Evolutionary conservation across 2,329 filamentous ascomycete species (phyloP).

Genomic region (Xylaria digitata): DNA sequence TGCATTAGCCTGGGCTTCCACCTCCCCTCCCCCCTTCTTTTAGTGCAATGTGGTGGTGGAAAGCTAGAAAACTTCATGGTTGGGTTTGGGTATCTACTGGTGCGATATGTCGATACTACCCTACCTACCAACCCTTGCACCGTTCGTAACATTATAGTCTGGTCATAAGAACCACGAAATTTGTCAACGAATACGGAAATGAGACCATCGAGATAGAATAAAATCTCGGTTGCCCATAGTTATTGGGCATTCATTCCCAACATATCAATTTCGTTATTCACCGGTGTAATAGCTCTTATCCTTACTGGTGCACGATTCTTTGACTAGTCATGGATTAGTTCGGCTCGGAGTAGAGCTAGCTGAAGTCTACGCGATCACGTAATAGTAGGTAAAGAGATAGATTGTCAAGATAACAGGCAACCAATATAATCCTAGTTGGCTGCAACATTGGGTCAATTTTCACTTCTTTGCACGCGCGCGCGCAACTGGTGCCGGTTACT

Average conservation of each 20-base stretch:
- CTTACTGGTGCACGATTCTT: constrained; percentile 8
- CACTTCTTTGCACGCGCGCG: constrained; percentile 14
- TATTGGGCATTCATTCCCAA: not conserved
- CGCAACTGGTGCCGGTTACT: constrained; percentile 32
- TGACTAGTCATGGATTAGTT: constrained; percentile 18
- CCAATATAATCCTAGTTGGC: constrained; percentile 15
- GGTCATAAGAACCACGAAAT: constrained; percentile 9
- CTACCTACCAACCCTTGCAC: constrained; percentile 20
- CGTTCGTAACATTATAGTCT: constrained; percentile 19
- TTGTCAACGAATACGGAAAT: constrained; percentile 10
- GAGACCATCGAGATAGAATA: not conserved
- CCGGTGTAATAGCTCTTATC: not conserved
- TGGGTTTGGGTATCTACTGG: constrained; percentile 16
- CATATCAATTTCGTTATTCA: not conserved
- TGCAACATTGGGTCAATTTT: constrained; percentile 24
- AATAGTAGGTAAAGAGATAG: too few species aligned
- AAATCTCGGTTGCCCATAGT: constrained; percentile 9
- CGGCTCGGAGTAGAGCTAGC: not conserved
- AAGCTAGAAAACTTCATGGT: constrained; percentile 20
- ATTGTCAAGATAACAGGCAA: constrained; percentile 13
- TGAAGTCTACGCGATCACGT: not conserved
- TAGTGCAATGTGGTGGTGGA: not conserved
- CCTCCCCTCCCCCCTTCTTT: constrained; percentile 13
- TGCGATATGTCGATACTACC: constrained; percentile 26
- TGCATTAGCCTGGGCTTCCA: constrained; percentile 27